Base-by-base conservation (phyloP, 768 basidiomycete species). In the Hygrocybe punicea region DNA sequence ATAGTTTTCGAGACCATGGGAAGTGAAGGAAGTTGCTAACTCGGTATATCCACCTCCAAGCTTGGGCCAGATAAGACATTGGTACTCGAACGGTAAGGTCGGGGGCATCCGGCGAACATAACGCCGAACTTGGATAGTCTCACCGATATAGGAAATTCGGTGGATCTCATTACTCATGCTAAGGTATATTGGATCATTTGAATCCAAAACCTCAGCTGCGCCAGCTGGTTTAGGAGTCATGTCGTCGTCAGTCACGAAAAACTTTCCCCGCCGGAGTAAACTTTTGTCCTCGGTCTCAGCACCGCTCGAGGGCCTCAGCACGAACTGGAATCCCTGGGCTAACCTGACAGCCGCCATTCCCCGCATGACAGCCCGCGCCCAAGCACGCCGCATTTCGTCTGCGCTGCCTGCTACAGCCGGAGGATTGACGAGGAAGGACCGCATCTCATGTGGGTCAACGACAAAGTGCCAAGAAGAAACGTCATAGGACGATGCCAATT, bases 121-220 rank as follows among this genome's bases (percentile, higher is more conserved):
- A 39, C 92, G 80, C 63, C 87, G 82, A 16, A 98, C 93, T 64
- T 93, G 88, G 58, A 98, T 91, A 14, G 85, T 81, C 63, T 94
- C 89, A n/a, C 91, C 90, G 45, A 87, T 91, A 65, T 94, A 98
- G 40, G 88, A 86, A 59, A 99, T 86, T 23, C 89, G 80, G 70
- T 98, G 96, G 42, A 98, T 93, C 71, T 96, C 92, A 67, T 98
- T 96, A 67, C 87, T 88, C 84, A 95, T 94, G 63, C 92, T 92
- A 53, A 98, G 79, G 73, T 89, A 98, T 6, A 97, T 86, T 1
- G 93, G 87, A 51, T 88, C 84, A 37, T 70, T 71, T 0, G 80
- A 79, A 48, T 72, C 75, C 62, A 87, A 74, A 51, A 88, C 81
- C 45, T 86, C 84, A 2, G 87, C 82, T 1, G 87, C 84, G 3